A percentile compares a stretch with the other conserved stretches of the same genome.
Evolutionary conservation across 73 alveolate species (phyloP).

Genomic region (Paramecium biaurelia): DNA sequence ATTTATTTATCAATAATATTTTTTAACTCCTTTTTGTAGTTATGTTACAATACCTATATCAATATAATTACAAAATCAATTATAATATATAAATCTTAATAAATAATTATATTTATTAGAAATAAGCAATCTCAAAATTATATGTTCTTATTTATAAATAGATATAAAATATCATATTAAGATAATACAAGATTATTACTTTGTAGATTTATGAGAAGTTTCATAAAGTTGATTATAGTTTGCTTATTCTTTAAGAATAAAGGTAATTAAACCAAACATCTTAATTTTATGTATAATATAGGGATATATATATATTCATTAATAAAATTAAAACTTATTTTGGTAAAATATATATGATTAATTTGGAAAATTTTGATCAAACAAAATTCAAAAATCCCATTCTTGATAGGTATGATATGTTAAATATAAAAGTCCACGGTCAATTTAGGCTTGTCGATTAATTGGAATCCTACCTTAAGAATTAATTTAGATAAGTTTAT

Average conservation of each 20-base stretch:
- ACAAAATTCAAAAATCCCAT: neutral
- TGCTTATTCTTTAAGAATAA: too few relatives aligned
- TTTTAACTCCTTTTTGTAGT: neutral
- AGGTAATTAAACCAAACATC: too few relatives aligned
- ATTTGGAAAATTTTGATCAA: conserved; percentile 37
- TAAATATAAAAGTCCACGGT: conserved; percentile 23
- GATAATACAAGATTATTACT: too few relatives aligned
- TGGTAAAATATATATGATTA: neutral
- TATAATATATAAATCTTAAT: too few relatives aligned
- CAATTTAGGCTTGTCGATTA: neutral
- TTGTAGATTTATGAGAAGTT: too few relatives aligned
- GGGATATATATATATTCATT: neutral
- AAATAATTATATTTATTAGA: too few relatives aligned
- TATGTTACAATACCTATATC: neutral
- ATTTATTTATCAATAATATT: neutral
- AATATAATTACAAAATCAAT: neutral
- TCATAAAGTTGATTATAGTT: too few relatives aligned
- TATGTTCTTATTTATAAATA: too few relatives aligned
- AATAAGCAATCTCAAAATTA: too few relatives aligned
- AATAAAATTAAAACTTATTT: neutral
- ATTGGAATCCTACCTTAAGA: conserved; percentile 38
- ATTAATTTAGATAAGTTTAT: neutral
- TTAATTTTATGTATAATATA: neutral
- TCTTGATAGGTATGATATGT: conserved; percentile 27
- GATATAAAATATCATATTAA: too few relatives aligned